Conservation (phyloP, 148 eudicot species). For the Beta vulgaris region DNA sequence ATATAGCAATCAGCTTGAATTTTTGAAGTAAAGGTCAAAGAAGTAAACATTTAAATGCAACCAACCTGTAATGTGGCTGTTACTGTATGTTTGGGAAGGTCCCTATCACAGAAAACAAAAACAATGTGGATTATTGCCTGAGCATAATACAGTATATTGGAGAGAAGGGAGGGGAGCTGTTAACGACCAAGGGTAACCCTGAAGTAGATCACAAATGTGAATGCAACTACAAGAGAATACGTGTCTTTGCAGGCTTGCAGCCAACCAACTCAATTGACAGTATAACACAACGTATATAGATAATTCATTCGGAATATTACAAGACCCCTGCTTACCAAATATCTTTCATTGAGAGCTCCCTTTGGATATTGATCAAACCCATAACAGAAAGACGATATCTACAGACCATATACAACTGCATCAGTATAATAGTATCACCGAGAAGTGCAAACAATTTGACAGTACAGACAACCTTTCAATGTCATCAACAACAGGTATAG, state of each 20-base stretch:
- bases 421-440: background rate
- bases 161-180: no score
- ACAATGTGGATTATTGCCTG: conserved; percentile 14
- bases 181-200: background rate
- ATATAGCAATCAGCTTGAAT: background rate
- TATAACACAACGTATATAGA: background rate
- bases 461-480: conserved; percentile 50
- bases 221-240: background rate
- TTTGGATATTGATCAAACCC: conserved; percentile 50
- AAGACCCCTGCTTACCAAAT: conserved; percentile 48
- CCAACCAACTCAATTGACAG: background rate
- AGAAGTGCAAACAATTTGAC: background rate
- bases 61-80: conserved; percentile 83
- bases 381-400: conserved; percentile 64
- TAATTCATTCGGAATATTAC: background rate
- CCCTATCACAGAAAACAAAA: conserved; percentile 50
- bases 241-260: background rate
- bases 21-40: background rate
- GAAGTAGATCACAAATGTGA: background rate
- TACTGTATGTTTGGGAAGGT: conserved; percentile 72
- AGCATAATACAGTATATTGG: background rate
- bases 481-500: conserved; percentile 84
- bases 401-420: conserved; percentile 26
- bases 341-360: conserved; percentile 74
- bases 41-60: conserved; percentile 11